Evolutionary conservation across 495 filamentous ascomycete species (phyloP).

Genomic region (Talaromyces nanjingensis): DNA sequence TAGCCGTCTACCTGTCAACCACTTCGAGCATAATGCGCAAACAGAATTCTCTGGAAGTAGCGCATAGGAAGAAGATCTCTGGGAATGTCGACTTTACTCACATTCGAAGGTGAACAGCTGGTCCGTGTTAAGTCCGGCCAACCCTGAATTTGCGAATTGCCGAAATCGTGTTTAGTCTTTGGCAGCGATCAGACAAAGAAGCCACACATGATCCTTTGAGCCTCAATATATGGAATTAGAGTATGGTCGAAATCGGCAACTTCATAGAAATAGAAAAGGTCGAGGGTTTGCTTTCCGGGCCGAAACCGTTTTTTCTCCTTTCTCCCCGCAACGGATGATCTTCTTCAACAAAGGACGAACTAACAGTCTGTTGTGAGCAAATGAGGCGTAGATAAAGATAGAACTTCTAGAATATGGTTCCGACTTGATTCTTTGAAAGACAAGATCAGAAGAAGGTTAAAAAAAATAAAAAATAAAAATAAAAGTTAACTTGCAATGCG

Average conservation of each 20-base stretch:
- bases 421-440: neutral
- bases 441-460: neutral
- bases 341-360: neutral
- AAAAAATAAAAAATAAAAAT: neutral
- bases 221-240: neutral
- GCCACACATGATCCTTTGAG: neutral
- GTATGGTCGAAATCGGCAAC: neutral
- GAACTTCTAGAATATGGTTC: neutral
- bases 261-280: neutral
- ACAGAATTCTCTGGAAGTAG: neutral
- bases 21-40: neutral
- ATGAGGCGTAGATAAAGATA: neutral
- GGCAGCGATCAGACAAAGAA: neutral
- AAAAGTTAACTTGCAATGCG: neutral
- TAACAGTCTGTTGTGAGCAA: neutral
- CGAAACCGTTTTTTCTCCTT: neutral
- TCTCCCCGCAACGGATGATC: neutral
- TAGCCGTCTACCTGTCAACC: neutral
- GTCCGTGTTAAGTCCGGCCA: neutral
- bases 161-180: neutral
- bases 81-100: neutral
- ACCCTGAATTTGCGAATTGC: neutral
- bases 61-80: neutral
- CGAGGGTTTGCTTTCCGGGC: neutral
- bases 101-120: neutral